Evolutionary conservation across 1,284 basidiomycete genomes (phyloP).

Genomic region (Cutaneotrichosporon daszewskae): DNA sequence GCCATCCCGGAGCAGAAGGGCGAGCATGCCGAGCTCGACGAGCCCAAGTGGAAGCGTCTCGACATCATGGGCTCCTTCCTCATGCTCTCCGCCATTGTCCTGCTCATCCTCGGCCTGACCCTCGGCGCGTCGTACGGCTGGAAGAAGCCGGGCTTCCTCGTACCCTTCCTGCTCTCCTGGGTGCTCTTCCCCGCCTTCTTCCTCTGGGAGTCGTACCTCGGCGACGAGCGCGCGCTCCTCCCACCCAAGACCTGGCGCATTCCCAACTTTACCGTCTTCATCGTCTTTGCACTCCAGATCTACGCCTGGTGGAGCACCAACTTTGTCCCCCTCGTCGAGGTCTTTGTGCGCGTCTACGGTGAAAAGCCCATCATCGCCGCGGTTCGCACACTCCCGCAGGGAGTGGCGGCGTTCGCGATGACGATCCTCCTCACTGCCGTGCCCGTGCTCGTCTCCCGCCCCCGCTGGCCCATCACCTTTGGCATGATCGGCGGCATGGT

Average conservation of each 20-base stretch:
- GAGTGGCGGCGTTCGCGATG: conserved; percentile 16
- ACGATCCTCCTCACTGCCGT: conserved; percentile 11
- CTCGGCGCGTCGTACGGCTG: conserved; percentile 39
- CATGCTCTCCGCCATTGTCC: conserved; percentile 36
- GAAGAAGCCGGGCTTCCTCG: conserved; percentile 40
- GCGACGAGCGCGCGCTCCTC: conserved; percentile 34
- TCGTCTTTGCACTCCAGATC: conserved; percentile 31
- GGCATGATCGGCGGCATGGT: conserved; percentile 22
- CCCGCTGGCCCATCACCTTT: conserved; percentile 24
- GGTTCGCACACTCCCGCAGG: conserved; percentile 28
- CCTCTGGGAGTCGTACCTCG: conserved; percentile 31
- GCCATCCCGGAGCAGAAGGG: conserved; percentile 29
- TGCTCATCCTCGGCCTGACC: conserved; percentile 43
- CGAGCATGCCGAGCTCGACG: conserved; percentile 1
- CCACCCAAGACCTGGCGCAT: conserved; percentile 37
- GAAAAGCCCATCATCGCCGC: conserved; percentile 29
- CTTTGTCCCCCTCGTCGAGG: conserved; percentile 22
- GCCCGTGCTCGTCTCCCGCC: conserved; percentile 18
- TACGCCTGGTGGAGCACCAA: conserved; percentile 38
- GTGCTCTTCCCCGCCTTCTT: conserved; percentile 34
- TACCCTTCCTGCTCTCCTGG: conserved; percentile 39
- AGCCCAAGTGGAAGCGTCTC: conserved; percentile 31
- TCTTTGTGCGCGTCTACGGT: conserved; percentile 14
- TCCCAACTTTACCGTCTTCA: conserved; percentile 38
- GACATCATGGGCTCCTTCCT: conserved; percentile 33